Base-by-base conservation (phyloP, 176 grass and related monocot genomes). In the Eleusine coracana region DNA sequence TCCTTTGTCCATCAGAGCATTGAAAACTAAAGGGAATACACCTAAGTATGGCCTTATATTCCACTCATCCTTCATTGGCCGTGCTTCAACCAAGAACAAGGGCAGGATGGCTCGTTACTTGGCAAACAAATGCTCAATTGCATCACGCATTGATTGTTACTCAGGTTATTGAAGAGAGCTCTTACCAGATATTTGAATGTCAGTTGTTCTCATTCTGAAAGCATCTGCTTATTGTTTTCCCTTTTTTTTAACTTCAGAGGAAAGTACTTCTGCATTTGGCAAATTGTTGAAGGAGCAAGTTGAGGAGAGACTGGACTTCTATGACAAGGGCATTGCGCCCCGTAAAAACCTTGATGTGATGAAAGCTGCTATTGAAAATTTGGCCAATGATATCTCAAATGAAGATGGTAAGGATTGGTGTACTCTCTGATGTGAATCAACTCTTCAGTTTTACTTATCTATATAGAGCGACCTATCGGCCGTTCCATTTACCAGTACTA, bases 1-100 rank as follows among this genome's bases (percentile, higher is more conserved):
- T 86, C 11, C 8, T 38, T 74, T 79, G 5, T 70, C 1, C 67
- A 74, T 31, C 79, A 99, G 96, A 86, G 96, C 96, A 18, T 69
- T 96, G 74, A 99, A 92, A 86, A 99, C 96, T 39, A 17, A 27
- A 75, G 96, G 96, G 69, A 99, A 99, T 66, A 96, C 96, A 58
- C 96, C 96, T 0, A 99, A 99, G 74, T 96, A 99, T 85, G 96
- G 96, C 36, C 93, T 94, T 10, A 96, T 99, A 82, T 99, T 99
- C 71, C 96, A 99, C 83, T 99, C 96, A 2, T 96, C 96, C 46
- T 99, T 99, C 48, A 99, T 99, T 83, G 96, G 96, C 23, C 96
- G 96, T 70, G 91, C 96, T 74, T 89, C 96, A 87, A 75, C 90
- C 18, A 79, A 83, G 75, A 96, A 99, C 91, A 99, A 99, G 77